phyloP scores from a whole-genome alignment of 1,284 basidiomycete genomes.

The Malassezia brasiliensis region DNA sequence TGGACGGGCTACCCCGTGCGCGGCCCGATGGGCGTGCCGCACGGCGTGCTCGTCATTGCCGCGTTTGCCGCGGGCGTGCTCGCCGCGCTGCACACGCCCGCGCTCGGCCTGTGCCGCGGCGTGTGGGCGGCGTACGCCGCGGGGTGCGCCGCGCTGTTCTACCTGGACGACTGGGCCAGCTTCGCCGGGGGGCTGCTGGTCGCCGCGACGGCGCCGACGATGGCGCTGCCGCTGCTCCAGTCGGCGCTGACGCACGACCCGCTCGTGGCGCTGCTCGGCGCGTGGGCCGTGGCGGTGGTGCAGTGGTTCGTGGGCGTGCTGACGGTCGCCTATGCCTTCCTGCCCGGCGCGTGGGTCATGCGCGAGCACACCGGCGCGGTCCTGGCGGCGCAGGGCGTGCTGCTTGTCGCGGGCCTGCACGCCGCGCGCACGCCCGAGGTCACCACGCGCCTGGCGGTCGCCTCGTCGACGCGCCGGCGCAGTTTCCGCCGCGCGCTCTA shows the following conservation, averaged over 20 bases:
- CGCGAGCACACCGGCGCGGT: constrained; percentile 64
- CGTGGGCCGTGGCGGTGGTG: constrained; percentile 32
- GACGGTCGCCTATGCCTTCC: constrained; percentile 88
- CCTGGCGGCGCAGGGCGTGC: constrained; percentile 19
- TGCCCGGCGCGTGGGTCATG: constrained; percentile 69
- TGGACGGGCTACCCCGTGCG: constrained; percentile 77
- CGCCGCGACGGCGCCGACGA: constrained; percentile 55
- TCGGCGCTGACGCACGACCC: constrained; percentile 32
- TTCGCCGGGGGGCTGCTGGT: constrained; percentile 64
- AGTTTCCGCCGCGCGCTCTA: constrained; percentile 5
- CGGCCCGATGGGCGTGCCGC: constrained; percentile 57
- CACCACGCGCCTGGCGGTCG: background rate
- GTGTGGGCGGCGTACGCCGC: background rate
- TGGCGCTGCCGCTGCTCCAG: constrained; percentile 24
- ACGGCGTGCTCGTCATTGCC: constrained; percentile 63
- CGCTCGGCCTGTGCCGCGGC: background rate
- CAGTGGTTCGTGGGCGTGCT: constrained; percentile 50
- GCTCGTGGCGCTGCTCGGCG: constrained; percentile 26
- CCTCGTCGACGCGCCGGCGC: background rate
- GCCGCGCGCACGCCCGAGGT: constrained; percentile 15
- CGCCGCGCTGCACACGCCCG: constrained; percentile 4
- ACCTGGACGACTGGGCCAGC: constrained; percentile 59
- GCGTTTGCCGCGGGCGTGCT: constrained; percentile 57
- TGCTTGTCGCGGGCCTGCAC: constrained; percentile 18
- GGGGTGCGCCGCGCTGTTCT: constrained; percentile 52